phyloP scores from a whole-genome alignment of 768 basidiomycete genomes.

The Hirschioporus abietinus region DNA sequence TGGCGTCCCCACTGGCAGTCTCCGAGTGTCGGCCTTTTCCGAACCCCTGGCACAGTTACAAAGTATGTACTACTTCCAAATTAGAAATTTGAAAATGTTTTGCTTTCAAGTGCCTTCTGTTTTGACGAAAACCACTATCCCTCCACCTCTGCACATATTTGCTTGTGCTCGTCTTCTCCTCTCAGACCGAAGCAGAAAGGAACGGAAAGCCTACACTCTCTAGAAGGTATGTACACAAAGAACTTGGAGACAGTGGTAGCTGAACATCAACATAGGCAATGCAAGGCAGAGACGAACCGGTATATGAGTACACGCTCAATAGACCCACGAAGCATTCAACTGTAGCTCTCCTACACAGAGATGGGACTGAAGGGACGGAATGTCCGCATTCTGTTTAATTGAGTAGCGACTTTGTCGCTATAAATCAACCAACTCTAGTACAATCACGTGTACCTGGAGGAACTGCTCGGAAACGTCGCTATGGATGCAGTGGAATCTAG shows the following conservation, averaged over 20 bases:
- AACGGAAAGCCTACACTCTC: slow-evolving; percentile 82
- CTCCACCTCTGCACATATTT: too few species aligned
- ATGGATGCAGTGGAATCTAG: slow-evolving; percentile 99
- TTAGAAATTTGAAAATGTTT: too few species aligned
- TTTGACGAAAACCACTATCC: too few species aligned
- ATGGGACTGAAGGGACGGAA: slow-evolving; percentile 98
- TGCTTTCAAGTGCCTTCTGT: too few species aligned
- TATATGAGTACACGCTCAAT: slow-evolving; percentile 95
- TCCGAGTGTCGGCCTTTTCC: too few species aligned
- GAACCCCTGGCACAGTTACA: too few species aligned
- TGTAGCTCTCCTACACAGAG: slow-evolving; percentile 94
- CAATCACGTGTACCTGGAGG: slow-evolving; percentile 98
- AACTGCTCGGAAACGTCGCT: slow-evolving; percentile 91
- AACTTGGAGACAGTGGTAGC: background rate
- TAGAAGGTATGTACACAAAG: slow-evolving; percentile 56
- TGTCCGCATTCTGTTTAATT: slow-evolving; percentile 94
- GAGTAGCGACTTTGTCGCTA: slow-evolving; percentile 93
- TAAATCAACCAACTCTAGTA: slow-evolving; percentile 98
- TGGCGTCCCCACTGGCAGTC: too few species aligned
- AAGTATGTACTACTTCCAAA: too few species aligned
- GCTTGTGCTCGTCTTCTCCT: slow-evolving; percentile 1
- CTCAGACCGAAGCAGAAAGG: slow-evolving; percentile 47
- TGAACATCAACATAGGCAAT: slow-evolving; percentile 51
- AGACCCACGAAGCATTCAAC: slow-evolving; percentile 84
- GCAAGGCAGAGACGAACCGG: slow-evolving; percentile 93